These are phyloP conservation scores for Pyricularia sp. DNA, from an alignment of 2,329 filamentous ascomycete species.

Conservation along the genomic window DNA sequence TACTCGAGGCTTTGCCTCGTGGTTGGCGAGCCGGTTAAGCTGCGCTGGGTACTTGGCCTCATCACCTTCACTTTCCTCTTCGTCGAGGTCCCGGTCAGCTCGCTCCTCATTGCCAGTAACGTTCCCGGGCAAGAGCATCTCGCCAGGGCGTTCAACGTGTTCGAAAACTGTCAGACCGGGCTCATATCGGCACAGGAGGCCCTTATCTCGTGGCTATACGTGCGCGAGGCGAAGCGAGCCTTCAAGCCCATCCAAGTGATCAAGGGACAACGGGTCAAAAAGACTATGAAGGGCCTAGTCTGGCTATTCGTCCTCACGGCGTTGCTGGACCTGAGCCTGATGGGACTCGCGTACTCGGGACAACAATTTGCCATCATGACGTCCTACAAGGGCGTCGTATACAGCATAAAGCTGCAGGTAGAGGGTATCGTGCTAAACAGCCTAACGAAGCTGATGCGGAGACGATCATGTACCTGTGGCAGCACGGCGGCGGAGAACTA, in stretches of 20 bases:
- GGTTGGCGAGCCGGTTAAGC: constrained; percentile 27
- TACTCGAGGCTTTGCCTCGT: constrained; percentile 43
- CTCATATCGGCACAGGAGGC: constrained; percentile 4
- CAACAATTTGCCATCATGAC: constrained; percentile 2
- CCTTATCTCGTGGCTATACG: constrained; percentile 30
- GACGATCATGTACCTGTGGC: background rate
- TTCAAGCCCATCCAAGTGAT: constrained; percentile 11
- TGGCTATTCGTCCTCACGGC: constrained; percentile 16
- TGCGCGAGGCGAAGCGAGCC: constrained; percentile 29
- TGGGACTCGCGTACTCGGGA: constrained; percentile 4
- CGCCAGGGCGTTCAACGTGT: constrained; percentile 23
- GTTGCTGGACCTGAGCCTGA: constrained; percentile 12
- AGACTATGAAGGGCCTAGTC: background rate
- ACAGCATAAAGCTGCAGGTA: constrained; percentile 6
- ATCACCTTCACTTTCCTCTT: constrained; percentile 33
- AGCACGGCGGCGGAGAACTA: background rate
- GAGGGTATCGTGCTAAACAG: constrained; percentile 6
- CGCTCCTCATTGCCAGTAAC: constrained; percentile 30
- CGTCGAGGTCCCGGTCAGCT: constrained; percentile 33
- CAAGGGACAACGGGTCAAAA: background rate
- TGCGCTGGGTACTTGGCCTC: constrained; percentile 32
- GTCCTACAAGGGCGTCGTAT: constrained; percentile 5
- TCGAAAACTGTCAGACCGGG: constrained; percentile 16
- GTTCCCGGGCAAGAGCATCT: constrained; percentile 20
- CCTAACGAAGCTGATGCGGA: constrained; percentile 2